These are phyloP conservation scores for Neoconidiobolus thromboides DNA, from an alignment of 371 early-diverging fungal genomes.

Conservation along the genomic window DNA sequence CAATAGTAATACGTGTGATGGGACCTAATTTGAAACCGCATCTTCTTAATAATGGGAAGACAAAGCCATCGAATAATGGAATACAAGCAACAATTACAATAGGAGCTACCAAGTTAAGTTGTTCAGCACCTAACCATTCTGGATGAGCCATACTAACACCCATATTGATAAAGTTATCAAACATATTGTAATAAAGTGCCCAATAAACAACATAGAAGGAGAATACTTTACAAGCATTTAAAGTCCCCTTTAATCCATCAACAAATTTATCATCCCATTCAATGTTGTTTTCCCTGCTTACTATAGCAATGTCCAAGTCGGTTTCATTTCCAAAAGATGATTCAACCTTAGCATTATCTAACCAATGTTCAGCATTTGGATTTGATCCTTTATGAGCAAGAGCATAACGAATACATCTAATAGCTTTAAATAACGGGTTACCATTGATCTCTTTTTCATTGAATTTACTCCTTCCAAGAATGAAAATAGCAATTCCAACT, in stretches of 20 bases:
- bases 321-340: conserved; percentile 7
- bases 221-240: conserved; percentile 50
- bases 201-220: conserved; percentile 55
- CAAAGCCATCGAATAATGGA: conserved; percentile 41
- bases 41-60: conserved; percentile 44
- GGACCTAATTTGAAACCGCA: conserved; percentile 41
- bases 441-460: conserved; percentile 38
- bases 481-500: conserved; percentile 30
- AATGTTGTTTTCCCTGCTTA: conserved; percentile 11
- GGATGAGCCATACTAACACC: conserved; percentile 41
- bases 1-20: conserved; percentile 43
- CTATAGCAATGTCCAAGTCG: conserved; percentile 9
- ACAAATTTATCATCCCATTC: conserved; percentile 53
- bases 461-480: conserved; percentile 33
- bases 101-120: conserved; percentile 19
- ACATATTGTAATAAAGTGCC: conserved; percentile 56
- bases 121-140: conserved; percentile 35
- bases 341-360: conserved; percentile 15
- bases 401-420: conserved; percentile 22
- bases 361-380: conserved; percentile 21
- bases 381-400: conserved; percentile 24
- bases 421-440: conserved; percentile 28
- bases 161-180: conserved; percentile 50
- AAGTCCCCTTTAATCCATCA: conserved; percentile 37
- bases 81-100: conserved; percentile 42